Evolutionary conservation across 208 protist species (phyloP), one percentile per base, ranked within the genome.

Genomic region (Naegleria lovaniensis): DNA sequence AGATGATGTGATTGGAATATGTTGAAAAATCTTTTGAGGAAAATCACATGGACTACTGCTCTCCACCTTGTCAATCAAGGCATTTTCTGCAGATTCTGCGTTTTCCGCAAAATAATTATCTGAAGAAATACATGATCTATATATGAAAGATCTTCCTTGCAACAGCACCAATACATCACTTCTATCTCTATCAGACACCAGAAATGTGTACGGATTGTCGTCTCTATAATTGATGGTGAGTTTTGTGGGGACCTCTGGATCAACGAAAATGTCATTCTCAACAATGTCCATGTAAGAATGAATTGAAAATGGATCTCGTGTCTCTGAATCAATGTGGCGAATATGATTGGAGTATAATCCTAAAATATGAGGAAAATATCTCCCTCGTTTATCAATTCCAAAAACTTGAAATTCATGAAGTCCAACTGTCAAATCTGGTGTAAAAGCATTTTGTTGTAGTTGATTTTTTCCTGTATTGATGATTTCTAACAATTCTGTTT

Each of bases 141-240:
- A 85, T 43, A 85, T 85, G 15, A 48, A 48, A 85, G 39, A 38
- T 85, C 83, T 43, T 29, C 83, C 83, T 48, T 85, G 13, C 16
- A 85, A 16, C 1, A 85, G 25, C 7, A 85, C 13, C 5, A 48
- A 19, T 0, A 85, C 39, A 22, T 51, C 40, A 48, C 16, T 85
- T 85, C 40, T 85, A 48, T 85, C 83, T 29, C 41, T 85, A 43
- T 85, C 83, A n/a, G 83, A 85, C 39, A 85, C 83, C 16, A 85
- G 29, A 29, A 40, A 85, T 43, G 38, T 48, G 38, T 85, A 85
- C 11, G 40, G 40, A 85, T 85, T 85, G 41, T 85, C 83, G 16
- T 85, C 38, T 2, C 40, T 29, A 29, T 85, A 85, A 22, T 7
- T 0, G 16, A 85, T 85, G 7, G 40, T 48, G 0, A 85, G 16